Percentiles rank a stretch among this genome's conserved stretches.
These are phyloP conservation scores for Erythrobasidium hasegawianum DNA, from an alignment of 1,284 basidiomycete genomes.

Conservation along the genomic window DNA sequence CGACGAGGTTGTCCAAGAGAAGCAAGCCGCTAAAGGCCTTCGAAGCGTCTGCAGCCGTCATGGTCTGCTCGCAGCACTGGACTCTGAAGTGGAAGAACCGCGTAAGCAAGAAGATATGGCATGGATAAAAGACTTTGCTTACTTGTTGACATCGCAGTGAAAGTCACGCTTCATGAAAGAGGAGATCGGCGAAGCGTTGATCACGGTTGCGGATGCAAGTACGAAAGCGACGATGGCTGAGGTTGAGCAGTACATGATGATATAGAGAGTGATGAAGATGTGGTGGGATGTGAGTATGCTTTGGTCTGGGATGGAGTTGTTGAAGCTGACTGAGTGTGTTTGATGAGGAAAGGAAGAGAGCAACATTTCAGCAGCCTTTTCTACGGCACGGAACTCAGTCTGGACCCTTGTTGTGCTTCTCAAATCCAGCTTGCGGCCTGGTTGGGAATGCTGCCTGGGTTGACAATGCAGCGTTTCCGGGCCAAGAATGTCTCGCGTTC, in stretches of 20 bases:
- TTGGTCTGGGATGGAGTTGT: too few relatives aligned
- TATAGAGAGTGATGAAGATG: not conserved
- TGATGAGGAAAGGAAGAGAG: not conserved
- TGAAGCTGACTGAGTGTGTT: not conserved
- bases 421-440: too few relatives aligned
- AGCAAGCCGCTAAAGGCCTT: constrained; percentile 5
- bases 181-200: not conserved
- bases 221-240: not conserved
- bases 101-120: not conserved
- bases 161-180: constrained; percentile 4
- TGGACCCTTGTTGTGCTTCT: too few relatives aligned
- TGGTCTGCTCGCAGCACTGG: constrained; percentile 7
- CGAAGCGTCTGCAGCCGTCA: not conserved
- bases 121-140: not conserved
- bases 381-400: too few relatives aligned
- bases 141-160: constrained; percentile 5
- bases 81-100: not conserved
- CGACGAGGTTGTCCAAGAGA: not conserved
- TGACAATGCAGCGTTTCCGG: too few relatives aligned
- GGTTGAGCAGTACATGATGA: constrained; percentile 4
- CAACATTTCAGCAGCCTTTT: too few relatives aligned
- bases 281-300: too few relatives aligned
- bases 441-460: too few relatives aligned
- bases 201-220: not conserved
- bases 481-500: too few relatives aligned